These are phyloP conservation scores for rapeseed (Brassica napus) DNA, from an alignment of 345 rosid species.

Conservation along the genomic window Da-Ae NC_063435.1:27754001-27754500, in stretches of 20 bases:
- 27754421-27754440: not conserved
- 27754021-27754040: conserved; percentile 71
- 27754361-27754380: not conserved
- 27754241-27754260: not conserved
- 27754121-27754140: not conserved
- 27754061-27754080: conserved; percentile 63
- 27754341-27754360: not conserved
- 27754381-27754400: not conserved
- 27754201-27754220: not conserved
- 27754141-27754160: not conserved
- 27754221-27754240: not conserved
- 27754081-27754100: conserved; percentile 62
- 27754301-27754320: not conserved
- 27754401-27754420: not conserved
- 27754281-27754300: not conserved
- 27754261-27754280: conserved; percentile 6
- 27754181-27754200: not conserved
- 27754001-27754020: conserved; percentile 68
- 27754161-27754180: not conserved
- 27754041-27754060: conserved; percentile 54
- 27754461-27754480: not conserved
- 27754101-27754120: conserved; percentile 32
- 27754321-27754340: not conserved
- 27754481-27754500: not conserved
- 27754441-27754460: too few species aligned